A percentile compares a stretch with the other conserved stretches of the same genome.
Conservation (phyloP, 352 stramenopile species). For the Globisporangium parvum region DNA sequence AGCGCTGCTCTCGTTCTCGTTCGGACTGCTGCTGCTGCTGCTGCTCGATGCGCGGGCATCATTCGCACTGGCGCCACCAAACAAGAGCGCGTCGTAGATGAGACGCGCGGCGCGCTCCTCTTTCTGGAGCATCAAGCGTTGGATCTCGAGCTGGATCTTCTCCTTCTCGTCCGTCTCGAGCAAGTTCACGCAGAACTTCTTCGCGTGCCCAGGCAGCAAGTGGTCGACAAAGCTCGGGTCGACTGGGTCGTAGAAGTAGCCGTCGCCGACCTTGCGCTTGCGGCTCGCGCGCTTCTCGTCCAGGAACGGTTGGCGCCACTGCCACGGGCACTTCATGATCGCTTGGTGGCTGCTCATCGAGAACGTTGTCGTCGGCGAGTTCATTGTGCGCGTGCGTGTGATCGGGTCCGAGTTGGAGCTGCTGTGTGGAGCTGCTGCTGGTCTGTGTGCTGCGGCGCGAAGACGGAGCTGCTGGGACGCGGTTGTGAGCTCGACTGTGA, state of each 20-base stretch:
- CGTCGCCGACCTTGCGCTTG: constrained; percentile 81
- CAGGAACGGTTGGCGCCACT: constrained; percentile 82
- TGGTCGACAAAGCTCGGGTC: constrained; percentile 84
- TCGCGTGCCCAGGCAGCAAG: constrained; percentile 67
- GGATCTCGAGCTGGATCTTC: constrained; percentile 79
- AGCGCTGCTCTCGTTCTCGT: constrained; percentile 8
- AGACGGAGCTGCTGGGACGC: no score
- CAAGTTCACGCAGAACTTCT: constrained; percentile 67
- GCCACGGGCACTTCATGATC: constrained; percentile 87
- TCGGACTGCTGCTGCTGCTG: background rate
- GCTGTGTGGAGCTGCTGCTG: background rate
- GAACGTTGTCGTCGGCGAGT: constrained; percentile 38
- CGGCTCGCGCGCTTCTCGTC: constrained; percentile 76
- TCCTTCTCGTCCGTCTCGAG: constrained; percentile 77
- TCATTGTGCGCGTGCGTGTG: constrained; percentile 23
- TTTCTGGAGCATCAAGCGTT: constrained; percentile 73
- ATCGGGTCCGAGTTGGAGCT: background rate
- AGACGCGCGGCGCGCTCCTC: constrained; percentile 27
- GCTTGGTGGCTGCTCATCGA: constrained; percentile 60
- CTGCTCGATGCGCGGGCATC: background rate
- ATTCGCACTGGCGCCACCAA: constrained; percentile 2
- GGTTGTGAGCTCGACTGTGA: no score
- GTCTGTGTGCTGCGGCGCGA: no score
- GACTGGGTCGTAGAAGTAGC: constrained; percentile 80
- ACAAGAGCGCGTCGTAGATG: constrained; percentile 30